Base-by-base conservation (phyloP, 2,329 filamentous ascomycete species). In the Neocucurbitaria cava region DNA sequence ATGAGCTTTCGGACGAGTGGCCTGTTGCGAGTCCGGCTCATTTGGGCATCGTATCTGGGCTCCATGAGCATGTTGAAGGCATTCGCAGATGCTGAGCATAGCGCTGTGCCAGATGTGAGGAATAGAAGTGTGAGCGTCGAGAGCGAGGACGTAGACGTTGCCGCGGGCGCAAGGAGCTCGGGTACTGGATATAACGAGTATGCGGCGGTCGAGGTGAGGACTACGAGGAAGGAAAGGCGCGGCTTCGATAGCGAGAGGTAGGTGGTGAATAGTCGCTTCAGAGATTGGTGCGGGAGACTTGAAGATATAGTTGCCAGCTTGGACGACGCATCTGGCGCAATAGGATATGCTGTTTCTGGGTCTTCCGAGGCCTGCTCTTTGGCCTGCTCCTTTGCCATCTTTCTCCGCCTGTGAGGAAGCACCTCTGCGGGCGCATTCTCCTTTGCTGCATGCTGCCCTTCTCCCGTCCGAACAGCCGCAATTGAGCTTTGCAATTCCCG, bases 31-130 rank as follows among this genome's bases (percentile, higher is more conserved):
- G 95, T 99, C n/a, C 95, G 87, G 31, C 85, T 88, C 95, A 99
- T 99, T 68, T 90, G 87, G 41, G 92, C 91, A 75, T 99, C 95
- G 71, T 93, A 93, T 55, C 88, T 83, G 9, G 88, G 90, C 77
- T 99, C 95, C 77, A 97, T 92, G 54, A 97, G 87, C 95, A 99
- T 99, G 77, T 99, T 99, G 62, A 98, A 82, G 1, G 95, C 87
- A 74, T 99, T 99, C 39, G 95, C 95, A 54, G 90, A 91, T 39
- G 93, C 92, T n/a, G 87, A 90, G 74, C 91, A 95, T 18, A 97
- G 83, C 4, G 93, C 87, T 0, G 95, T 98, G 55, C 95, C 94
- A 3, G 87, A 87, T 0, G 94, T 96, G 46, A 99, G 87, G 80
- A 96, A 98, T 46, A 96, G 83, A 17, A 98, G 88, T 8, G 95